Percentiles rank a stretch among this genome's conserved stretches.
Conservation (phyloP, 192 early-diverging fungal species). For the Backusella mclennaniae region DNA sequence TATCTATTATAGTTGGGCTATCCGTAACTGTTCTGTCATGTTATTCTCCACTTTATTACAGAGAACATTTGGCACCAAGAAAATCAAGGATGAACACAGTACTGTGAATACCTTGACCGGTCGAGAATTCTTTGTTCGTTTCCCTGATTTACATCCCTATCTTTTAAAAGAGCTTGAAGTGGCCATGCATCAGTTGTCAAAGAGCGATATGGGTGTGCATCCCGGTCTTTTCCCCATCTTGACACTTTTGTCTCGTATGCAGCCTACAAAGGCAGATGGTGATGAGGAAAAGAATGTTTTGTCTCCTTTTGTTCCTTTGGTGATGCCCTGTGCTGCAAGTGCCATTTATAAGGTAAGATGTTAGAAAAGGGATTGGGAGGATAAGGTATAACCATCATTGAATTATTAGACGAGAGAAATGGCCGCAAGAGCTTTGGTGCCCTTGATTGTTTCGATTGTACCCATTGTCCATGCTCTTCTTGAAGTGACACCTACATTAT, state of each 20-base stretch:
- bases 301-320: slow-evolving; percentile 48
- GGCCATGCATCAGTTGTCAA: slow-evolving; percentile 62
- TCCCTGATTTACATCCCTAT: slow-evolving; percentile 76
- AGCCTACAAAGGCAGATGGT: slow-evolving; percentile 60
- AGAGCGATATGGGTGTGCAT: slow-evolving; percentile 59
- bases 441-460: slow-evolving; percentile 65
- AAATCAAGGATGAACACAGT: slow-evolving; percentile 68
- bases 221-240: slow-evolving; percentile 90
- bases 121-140: slow-evolving; percentile 88
- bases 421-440: slow-evolving; percentile 76
- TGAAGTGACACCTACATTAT: slow-evolving; percentile 33
- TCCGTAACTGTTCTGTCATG: slow-evolving; percentile 93
- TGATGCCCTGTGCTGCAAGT: slow-evolving; percentile 52
- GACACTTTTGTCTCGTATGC: slow-evolving; percentile 79
- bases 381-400: no score
- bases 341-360: slow-evolving; percentile 47
- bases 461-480: slow-evolving; percentile 50
- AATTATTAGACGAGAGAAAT: slow-evolving; percentile 72
- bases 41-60: slow-evolving; percentile 84
- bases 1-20: slow-evolving; percentile 66
- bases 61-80: slow-evolving; percentile 83
- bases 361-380: no score
- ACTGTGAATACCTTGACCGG: slow-evolving; percentile 77
- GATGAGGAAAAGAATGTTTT: slow-evolving; percentile 34
- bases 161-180: slow-evolving; percentile 70